Evolutionary conservation across 108 stramenopile species (phyloP).

Genomic region (Cylindrotheca fusiformis): DNA sequence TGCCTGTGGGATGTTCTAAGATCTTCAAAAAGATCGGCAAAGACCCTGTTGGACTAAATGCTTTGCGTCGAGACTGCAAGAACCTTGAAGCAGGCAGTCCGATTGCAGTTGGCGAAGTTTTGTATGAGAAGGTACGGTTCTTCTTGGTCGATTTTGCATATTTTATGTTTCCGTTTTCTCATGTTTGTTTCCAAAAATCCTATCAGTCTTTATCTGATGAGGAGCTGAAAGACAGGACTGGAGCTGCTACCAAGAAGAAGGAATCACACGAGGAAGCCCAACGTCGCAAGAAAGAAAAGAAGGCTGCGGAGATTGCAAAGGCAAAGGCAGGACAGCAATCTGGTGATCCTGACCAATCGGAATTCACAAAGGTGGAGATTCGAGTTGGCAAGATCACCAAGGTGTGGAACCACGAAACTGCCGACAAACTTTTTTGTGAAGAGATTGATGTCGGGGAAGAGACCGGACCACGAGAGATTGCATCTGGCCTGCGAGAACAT

Average conservation of each 20-base stretch:
- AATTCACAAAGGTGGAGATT: constrained; percentile 90
- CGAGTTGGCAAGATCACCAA: constrained; percentile 82
- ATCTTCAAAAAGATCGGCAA: constrained; percentile 92
- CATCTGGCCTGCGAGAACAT: constrained; percentile 83
- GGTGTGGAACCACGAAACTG: constrained; percentile 93
- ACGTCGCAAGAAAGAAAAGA: constrained; percentile 79
- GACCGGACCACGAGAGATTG: constrained; percentile 78
- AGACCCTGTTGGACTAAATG: constrained; percentile 49
- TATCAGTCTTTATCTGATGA: constrained; percentile 47
- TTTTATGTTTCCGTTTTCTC: neutral
- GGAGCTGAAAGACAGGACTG: constrained; percentile 55
- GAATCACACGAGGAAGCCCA: constrained; percentile 74
- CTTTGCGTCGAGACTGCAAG: constrained; percentile 50
- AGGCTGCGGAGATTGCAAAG: constrained; percentile 62
- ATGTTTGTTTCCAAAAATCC: neutral
- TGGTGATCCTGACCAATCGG: constrained; percentile 58
- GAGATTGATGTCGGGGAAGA: constrained; percentile 89
- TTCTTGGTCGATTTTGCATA: constrained; percentile 17
- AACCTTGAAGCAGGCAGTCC: constrained; percentile 61
- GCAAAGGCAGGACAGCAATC: constrained; percentile 40
- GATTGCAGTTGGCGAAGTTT: constrained; percentile 72
- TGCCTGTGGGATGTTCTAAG: constrained; percentile 76
- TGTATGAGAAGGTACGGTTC: constrained; percentile 62
- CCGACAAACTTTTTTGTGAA: constrained; percentile 92
- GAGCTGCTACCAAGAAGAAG: constrained; percentile 69